phyloP scores from a whole-genome alignment of 306 rosid species.

The Sindora glabra region DNA sequence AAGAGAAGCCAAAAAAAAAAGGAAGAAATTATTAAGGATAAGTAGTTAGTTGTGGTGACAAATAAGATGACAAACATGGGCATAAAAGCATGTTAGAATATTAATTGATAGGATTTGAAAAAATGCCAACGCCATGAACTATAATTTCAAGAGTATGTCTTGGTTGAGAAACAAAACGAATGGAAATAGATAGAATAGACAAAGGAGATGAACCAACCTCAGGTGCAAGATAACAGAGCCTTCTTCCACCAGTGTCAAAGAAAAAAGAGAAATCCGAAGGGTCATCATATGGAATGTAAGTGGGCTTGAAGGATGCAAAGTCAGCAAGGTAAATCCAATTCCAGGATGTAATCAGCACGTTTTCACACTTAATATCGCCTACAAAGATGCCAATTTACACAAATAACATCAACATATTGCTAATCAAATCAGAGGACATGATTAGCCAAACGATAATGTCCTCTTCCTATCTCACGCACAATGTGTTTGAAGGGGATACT shows the following conservation, averaged over 20 bases:
- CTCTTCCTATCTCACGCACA: background rate
- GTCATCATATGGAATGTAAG: constrained; percentile 90
- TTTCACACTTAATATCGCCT: constrained; percentile 98
- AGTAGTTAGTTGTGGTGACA: background rate
- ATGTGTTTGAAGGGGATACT: background rate
- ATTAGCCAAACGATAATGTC: background rate
- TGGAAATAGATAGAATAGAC: constrained; percentile 8
- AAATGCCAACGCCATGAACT: too few species aligned
- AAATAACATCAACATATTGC: constrained; percentile 14
- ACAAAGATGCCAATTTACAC: constrained; percentile 9
- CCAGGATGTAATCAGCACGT: constrained; percentile 87
- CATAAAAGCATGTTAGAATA: background rate
- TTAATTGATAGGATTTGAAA: background rate
- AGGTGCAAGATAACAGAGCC: constrained; percentile 96
- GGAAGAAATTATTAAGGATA: background rate
- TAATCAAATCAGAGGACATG: constrained; percentile 4
- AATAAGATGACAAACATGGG: background rate
- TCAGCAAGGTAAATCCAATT: constrained; percentile 98
- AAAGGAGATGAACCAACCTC: constrained; percentile 45
- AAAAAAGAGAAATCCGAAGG: constrained; percentile 95
- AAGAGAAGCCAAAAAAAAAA: background rate
- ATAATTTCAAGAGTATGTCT: background rate
- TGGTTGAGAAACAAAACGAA: background rate
- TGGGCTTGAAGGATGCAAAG: constrained; percentile 91
- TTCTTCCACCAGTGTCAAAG: constrained; percentile 96